phyloP scores from a whole-genome alignment of 148 eudicot genomes.

The Rhododendron ferrugineum region DNA sequence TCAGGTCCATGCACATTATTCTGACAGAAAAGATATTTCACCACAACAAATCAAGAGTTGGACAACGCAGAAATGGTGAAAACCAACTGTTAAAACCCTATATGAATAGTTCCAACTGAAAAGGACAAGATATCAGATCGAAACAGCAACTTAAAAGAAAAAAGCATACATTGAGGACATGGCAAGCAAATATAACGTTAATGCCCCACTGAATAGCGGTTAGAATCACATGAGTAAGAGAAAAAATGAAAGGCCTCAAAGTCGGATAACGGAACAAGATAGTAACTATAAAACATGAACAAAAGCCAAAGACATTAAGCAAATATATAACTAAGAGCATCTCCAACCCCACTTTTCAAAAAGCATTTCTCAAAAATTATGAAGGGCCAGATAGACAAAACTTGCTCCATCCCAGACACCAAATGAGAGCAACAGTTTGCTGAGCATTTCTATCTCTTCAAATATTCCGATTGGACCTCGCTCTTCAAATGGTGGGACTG shows the following conservation, averaged over 20 bases:
- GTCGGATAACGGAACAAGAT: neutral
- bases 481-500: too few relatives aligned
- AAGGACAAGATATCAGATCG: neutral
- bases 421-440: too few relatives aligned
- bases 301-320: too few relatives aligned
- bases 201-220: neutral
- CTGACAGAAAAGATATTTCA: conserved; percentile 20
- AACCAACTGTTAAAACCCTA: neutral
- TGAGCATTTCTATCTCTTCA: too few relatives aligned
- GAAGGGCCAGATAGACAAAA: too few relatives aligned
- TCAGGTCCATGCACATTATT: conserved; percentile 20
- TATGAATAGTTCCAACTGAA: neutral
- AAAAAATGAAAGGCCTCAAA: neutral
- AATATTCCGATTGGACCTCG: too few relatives aligned
- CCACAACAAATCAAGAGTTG: neutral
- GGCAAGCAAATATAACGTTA: neutral
- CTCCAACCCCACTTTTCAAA: too few relatives aligned
- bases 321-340: too few relatives aligned
- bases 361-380: too few relatives aligned
- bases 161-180: neutral
- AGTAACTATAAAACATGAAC: neutral
- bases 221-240: neutral
- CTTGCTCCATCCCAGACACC: too few relatives aligned
- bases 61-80: neutral
- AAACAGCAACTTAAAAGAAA: neutral